phyloP scores from a whole-genome alignment of 1,284 basidiomycete genomes.

The Phenoliferia sp. region DNA sequence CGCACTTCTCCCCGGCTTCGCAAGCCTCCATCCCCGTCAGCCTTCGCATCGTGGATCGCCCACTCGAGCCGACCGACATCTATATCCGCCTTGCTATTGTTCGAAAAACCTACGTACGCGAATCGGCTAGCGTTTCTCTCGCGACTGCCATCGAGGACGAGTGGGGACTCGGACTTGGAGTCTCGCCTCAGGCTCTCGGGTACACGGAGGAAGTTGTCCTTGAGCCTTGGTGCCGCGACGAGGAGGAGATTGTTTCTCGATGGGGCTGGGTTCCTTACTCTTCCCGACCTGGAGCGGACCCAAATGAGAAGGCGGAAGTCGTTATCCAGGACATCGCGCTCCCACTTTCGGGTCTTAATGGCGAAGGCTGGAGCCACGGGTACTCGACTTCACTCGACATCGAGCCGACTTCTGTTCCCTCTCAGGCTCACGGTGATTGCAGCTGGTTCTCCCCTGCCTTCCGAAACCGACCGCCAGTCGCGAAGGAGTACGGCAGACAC shows the following conservation, averaged over 20 bases:
- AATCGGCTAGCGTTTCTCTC: constrained; percentile 29
- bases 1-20: constrained; percentile 37
- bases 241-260: constrained; percentile 44
- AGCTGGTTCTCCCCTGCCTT: constrained; percentile 40
- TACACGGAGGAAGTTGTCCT: constrained; percentile 37
- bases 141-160: constrained; percentile 29
- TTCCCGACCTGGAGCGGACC: constrained; percentile 35
- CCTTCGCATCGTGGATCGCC: constrained; percentile 38
- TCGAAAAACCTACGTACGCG: constrained; percentile 39
- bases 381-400: constrained; percentile 40
- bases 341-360: constrained; percentile 33
- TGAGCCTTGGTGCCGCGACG: constrained; percentile 39
- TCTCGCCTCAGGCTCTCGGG: constrained; percentile 23
- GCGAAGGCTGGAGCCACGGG: constrained; percentile 36
- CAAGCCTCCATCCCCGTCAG: constrained; percentile 37
- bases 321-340: constrained; percentile 38
- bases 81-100: constrained; percentile 40
- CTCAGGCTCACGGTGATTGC: constrained; percentile 37
- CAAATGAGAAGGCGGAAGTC: constrained; percentile 35
- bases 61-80: constrained; percentile 39
- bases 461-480: constrained; percentile 32
- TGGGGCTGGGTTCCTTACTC: constrained; percentile 43
- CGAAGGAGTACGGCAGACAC: constrained; percentile 34
- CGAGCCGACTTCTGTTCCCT: constrained; percentile 33
- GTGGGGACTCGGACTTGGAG: constrained; percentile 25